These are phyloP conservation scores for Mycena metata DNA, from an alignment of 768 basidiomycete species.

Conservation along the genomic window DNA sequence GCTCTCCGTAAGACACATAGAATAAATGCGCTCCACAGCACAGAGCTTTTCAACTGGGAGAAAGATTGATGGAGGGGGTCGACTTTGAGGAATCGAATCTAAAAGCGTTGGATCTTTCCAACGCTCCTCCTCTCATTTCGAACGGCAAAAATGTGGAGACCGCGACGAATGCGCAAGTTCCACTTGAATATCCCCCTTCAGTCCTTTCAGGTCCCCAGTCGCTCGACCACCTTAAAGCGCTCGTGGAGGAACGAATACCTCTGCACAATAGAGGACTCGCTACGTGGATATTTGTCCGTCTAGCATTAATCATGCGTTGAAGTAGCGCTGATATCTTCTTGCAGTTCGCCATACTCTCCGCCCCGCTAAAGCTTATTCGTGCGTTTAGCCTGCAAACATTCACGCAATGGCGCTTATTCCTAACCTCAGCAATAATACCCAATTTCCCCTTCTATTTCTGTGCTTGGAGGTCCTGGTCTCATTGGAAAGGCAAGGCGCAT, in stretches of 20 bases:
- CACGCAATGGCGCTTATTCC: background rate
- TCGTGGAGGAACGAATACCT: conserved; percentile 32
- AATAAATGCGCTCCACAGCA: conserved; percentile 47
- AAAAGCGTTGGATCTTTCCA: conserved; percentile 61
- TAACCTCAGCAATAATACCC: conserved; percentile 61
- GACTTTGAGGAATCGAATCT: conserved; percentile 70
- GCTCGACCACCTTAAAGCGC: conserved; percentile 29
- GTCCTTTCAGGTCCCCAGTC: conserved; percentile 34
- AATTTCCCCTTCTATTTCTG: conserved; percentile 73
- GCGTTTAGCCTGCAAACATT: conserved; percentile 33
- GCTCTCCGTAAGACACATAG: background rate
- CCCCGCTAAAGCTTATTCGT: conserved; percentile 66
- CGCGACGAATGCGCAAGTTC: conserved; percentile 19
- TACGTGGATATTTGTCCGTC: conserved; percentile 33
- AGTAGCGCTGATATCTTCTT: background rate
- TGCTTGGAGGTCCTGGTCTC: conserved; percentile 68
- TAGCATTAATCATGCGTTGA: background rate
- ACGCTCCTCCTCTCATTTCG: conserved; percentile 53
- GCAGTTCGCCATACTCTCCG: conserved; percentile 59
- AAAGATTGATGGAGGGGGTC: conserved; percentile 61
- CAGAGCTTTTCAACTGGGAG: conserved; percentile 60
- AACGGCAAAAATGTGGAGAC: conserved; percentile 13
- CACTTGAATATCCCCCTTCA: conserved; percentile 30
- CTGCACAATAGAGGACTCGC: conserved; percentile 27
- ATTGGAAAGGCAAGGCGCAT: conserved; percentile 57